Evolutionary conservation across 2,329 filamentous ascomycete genomes (phyloP), one percentile per base, ranked within the genome.

Genomic region (Nothophaeocryptopus gaeumannii): DNA sequence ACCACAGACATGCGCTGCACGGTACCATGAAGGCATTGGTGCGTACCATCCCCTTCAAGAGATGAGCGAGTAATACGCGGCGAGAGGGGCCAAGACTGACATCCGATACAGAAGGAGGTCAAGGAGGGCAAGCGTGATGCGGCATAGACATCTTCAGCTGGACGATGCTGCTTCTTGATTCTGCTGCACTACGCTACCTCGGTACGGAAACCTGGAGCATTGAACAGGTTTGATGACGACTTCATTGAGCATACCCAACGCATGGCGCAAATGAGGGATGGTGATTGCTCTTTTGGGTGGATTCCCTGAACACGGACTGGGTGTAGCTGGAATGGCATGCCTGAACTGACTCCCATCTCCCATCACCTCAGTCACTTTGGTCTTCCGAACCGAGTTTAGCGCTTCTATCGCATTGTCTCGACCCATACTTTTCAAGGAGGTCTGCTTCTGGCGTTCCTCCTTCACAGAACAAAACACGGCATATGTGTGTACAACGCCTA

Each of bases 1-100:
- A 99, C 84, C 93, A 99, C 83, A 89, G 90, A 82, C 92, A 99
- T 84, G 93, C 93, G 77, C 90, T 97, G 62, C 93, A 97, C 83
- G 93, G 93, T 76, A 99, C 91, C 74, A 90, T 89, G 83, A 95
- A 89, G 82, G 93, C 93, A 74, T 80, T 99, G 81, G 92, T 97
- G 85, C 71, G 88, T 81, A 50, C 12, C 12, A 33, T 16, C 31
- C 38, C 13, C 1, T 12, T 13, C 9, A 29, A 7, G 14, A 45
- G n/a, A 35, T 29, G 26, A 29, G 45, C 15, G 20, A 16, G n/a
- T n/a, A n/a, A n/a, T 11, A 30, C 46, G 36, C 14, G 36, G 12
- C 36, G 14, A 45, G n/a, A 35, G 15, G 26, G 32, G 45, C 15
- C 14, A 16, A 31, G 35, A 46, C 65, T 69, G 51, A 70, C 63